Conservation (phyloP, 305 asterid species). For the Withania somnifera region DNA sequence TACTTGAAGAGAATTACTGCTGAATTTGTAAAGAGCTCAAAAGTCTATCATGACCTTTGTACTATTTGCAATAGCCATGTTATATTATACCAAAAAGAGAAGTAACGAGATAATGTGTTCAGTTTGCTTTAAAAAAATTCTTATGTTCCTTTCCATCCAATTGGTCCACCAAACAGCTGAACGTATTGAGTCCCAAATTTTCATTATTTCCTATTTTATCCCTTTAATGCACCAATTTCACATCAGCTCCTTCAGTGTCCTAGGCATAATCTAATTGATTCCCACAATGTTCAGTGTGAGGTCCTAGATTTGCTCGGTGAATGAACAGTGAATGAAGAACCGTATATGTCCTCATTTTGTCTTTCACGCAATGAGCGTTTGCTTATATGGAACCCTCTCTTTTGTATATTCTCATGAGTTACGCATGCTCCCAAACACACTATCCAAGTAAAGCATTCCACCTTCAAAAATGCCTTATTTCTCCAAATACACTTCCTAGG, state of each 20-base stretch:
- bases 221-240: not conserved
- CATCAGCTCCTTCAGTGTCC: not conserved
- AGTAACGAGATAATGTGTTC: not conserved
- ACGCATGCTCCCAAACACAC: not conserved
- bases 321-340: not conserved
- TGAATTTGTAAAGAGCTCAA: not conserved
- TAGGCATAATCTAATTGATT: not conserved
- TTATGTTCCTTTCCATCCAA: not conserved
- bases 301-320: not conserved
- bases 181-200: not conserved
- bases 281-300: not conserved
- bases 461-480: not conserved
- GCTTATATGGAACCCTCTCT: not conserved
- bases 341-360: not conserved
- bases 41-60: not conserved
- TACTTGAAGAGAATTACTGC: too few relatives aligned
- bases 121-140: not conserved
- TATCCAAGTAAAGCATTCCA: not conserved
- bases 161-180: not conserved
- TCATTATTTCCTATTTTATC: not conserved
- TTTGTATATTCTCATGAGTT: not conserved
- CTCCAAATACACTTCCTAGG: not conserved
- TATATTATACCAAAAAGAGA: too few relatives aligned
- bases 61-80: too few relatives aligned
- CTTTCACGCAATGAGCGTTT: not conserved